A percentile compares a stretch with the other conserved stretches of the same genome.
phyloP scores from a whole-genome alignment of 345 rosid species.

The Geranium rotundifolium region DNA sequence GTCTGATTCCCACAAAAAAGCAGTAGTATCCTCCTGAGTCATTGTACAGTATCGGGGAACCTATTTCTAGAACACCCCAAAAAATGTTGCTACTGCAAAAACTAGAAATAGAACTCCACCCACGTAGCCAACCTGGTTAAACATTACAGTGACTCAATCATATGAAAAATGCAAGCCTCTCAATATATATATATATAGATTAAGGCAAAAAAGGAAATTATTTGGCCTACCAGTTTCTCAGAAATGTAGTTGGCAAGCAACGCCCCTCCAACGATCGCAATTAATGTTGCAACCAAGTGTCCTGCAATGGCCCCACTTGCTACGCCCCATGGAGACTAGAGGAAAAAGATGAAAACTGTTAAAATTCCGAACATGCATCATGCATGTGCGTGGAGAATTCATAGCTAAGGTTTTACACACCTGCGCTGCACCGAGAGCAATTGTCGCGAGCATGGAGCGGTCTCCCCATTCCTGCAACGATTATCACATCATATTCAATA shows the following conservation, averaged over 20 bases:
- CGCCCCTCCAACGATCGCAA: conserved; percentile 87
- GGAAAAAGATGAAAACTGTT: background rate
- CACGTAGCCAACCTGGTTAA: conserved; percentile 70
- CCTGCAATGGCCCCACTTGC: conserved; percentile 96
- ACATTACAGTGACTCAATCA: conserved; percentile 12
- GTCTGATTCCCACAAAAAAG: background rate
- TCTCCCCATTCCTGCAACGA: conserved; percentile 94
- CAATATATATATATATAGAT: background rate
- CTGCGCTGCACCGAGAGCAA: conserved; percentile 98
- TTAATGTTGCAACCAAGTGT: conserved; percentile 71
- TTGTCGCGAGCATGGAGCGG: conserved; percentile 98
- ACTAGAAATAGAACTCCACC: conserved; percentile 82
- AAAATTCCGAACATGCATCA: background rate
- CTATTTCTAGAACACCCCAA: conserved; percentile 55
- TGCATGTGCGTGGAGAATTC: background rate
- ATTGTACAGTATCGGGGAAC: background rate
- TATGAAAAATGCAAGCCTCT: background rate
- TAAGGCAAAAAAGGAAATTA: conserved; percentile 1
- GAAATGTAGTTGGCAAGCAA: conserved; percentile 89
- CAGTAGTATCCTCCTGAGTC: too few relatives aligned
- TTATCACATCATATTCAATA: conserved; percentile 1
- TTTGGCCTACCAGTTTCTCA: conserved; percentile 61
- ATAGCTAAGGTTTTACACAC: conserved; percentile 13
- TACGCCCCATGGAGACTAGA: conserved; percentile 91
- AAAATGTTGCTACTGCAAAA: conserved; percentile 80